phyloP scores from a whole-genome alignment of 352 stramenopile genomes.

The Phytophthora capsici region DNA sequence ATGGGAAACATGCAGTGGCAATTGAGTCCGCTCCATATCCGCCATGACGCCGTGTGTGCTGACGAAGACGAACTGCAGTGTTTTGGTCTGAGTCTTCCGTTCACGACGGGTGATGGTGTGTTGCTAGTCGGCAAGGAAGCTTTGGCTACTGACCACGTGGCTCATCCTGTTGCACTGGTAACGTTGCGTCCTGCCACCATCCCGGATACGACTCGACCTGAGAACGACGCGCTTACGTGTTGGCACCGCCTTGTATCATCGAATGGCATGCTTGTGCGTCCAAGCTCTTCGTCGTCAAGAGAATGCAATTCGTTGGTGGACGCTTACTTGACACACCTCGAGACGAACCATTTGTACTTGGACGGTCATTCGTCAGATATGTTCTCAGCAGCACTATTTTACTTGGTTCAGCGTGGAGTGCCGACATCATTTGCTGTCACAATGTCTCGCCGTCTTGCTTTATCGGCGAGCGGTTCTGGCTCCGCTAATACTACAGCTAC shows the following conservation, averaged over 20 bases:
- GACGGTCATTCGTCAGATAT: slow-evolving; percentile 34
- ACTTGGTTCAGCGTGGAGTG: slow-evolving; percentile 58
- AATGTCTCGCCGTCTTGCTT: slow-evolving; percentile 26
- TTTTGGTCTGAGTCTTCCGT: slow-evolving; percentile 41
- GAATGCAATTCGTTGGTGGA: slow-evolving; percentile 42
- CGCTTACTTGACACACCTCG: slow-evolving; percentile 42
- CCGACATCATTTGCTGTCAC: slow-evolving; percentile 32
- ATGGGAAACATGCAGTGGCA: slow-evolving; percentile 55
- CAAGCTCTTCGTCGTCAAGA: slow-evolving; percentile 5
- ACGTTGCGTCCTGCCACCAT: slow-evolving; percentile 32
- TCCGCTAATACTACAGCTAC: slow-evolving; percentile 1
- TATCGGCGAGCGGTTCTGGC: slow-evolving; percentile 27
- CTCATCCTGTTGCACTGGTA: slow-evolving; percentile 18
- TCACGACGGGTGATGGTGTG: slow-evolving; percentile 23
- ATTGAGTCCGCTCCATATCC: slow-evolving; percentile 32
- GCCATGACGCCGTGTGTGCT: slow-evolving; percentile 32
- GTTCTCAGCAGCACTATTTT: slow-evolving; percentile 51
- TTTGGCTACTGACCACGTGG: slow-evolving; percentile 27
- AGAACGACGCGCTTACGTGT: slow-evolving; percentile 20
- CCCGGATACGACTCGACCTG: slow-evolving; percentile 16
- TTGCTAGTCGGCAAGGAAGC: slow-evolving; percentile 42
- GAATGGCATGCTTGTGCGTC: slow-evolving; percentile 33
- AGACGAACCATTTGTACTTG: slow-evolving; percentile 42
- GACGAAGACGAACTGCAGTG: slow-evolving; percentile 32
- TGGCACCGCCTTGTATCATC: slow-evolving; percentile 44